phyloP scores from a whole-genome alignment of 306 rosid genomes.

The Quillaja saponaria region DNA sequence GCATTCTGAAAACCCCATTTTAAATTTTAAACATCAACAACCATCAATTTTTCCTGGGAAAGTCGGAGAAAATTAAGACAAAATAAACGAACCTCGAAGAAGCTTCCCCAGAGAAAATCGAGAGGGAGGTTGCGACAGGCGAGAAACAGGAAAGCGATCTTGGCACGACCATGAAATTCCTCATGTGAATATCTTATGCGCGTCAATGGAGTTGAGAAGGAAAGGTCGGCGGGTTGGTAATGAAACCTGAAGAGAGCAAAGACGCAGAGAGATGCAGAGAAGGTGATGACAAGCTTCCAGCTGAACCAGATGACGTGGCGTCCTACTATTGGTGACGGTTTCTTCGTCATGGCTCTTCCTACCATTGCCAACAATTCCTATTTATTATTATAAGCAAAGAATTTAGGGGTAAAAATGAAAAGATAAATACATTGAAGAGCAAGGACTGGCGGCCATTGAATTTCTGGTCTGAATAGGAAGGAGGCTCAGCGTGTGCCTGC shows the following conservation, averaged over 20 bases:
- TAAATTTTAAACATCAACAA: background rate
- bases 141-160: slow-evolving; percentile 85
- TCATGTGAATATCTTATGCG: slow-evolving; percentile 36
- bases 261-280: slow-evolving; percentile 56
- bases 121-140: slow-evolving; percentile 79
- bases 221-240: slow-evolving; percentile 34
- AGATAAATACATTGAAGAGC: no score
- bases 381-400: background rate
- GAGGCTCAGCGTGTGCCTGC: no score
- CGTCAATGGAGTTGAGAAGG: slow-evolving; percentile 23
- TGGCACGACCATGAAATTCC: slow-evolving; percentile 57
- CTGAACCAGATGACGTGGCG: slow-evolving; percentile 54
- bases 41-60: slow-evolving; percentile 7
- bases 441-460: no score
- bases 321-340: slow-evolving; percentile 30
- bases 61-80: slow-evolving; percentile 1
- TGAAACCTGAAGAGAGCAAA: slow-evolving; percentile 55
- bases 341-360: slow-evolving; percentile 47
- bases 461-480: no score
- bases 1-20: slow-evolving; percentile 40
- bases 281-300: slow-evolving; percentile 55
- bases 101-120: slow-evolving; percentile 86
- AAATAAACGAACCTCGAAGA: slow-evolving; percentile 62
- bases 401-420: background rate
- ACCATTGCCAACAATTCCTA: slow-evolving; percentile 14